A percentile compares a stretch with the other conserved stretches of the same genome.
Evolutionary conservation across 2,329 filamentous ascomycete genomes (phyloP).

Genomic region (Cladosporium sp.): DNA sequence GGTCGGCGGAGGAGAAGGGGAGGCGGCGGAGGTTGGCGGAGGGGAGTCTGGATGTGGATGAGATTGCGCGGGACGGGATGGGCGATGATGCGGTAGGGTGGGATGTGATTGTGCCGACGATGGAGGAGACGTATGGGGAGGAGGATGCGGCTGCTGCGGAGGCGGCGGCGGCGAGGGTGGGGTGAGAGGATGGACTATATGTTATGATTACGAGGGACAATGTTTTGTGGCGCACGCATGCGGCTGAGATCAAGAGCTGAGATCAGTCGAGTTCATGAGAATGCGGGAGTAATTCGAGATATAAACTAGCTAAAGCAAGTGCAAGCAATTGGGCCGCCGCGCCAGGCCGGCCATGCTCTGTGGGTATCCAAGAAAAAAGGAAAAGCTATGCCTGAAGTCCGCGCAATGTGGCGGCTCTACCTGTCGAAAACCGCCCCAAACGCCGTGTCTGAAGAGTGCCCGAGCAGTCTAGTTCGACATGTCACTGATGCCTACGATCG

Average conservation of each 20-base stretch:
- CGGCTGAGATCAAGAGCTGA: slow-evolving; percentile 13
- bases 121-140: slow-evolving; percentile 28
- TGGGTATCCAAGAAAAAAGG: slow-evolving; percentile 5
- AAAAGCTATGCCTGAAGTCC: slow-evolving; percentile 4
- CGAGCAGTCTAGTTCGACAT: too few relatives aligned
- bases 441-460: too few relatives aligned
- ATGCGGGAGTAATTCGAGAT: too few relatives aligned
- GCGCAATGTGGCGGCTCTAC: neutral
- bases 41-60: slow-evolving; percentile 14
- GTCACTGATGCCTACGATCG: slow-evolving; percentile 9
- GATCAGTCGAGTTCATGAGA: neutral
- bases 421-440: too few relatives aligned
- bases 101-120: slow-evolving; percentile 28
- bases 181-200: neutral
- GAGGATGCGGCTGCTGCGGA: slow-evolving; percentile 13
- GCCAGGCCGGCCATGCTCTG: neutral
- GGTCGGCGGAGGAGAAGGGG: slow-evolving; percentile 15
- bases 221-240: too few relatives aligned
- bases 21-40: slow-evolving; percentile 16
- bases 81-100: slow-evolving; percentile 22
- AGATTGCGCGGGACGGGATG: slow-evolving; percentile 14
- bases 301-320: neutral
- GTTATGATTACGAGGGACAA: neutral
- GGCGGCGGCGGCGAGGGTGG: neutral
- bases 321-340: neutral